Percentiles rank a stretch among this genome's conserved stretches.
Evolutionary conservation across 768 basidiomycete species (phyloP).

Genomic region (Hebeloma cylindrosporum): DNA sequence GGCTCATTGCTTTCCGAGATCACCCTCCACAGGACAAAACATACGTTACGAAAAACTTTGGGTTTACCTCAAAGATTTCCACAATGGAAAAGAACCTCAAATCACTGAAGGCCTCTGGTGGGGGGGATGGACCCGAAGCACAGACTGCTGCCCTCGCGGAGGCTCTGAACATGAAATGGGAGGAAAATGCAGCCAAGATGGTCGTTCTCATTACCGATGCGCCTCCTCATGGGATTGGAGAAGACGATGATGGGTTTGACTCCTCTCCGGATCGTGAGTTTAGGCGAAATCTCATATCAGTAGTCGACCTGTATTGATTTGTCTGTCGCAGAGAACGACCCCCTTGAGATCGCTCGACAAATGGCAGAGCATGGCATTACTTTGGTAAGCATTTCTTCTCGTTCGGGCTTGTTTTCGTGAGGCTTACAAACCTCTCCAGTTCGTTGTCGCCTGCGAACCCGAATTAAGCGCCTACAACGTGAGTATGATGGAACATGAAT

Average conservation of each 20-base stretch:
- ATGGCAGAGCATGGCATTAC: constrained; percentile 57
- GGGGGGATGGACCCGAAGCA: constrained; percentile 59
- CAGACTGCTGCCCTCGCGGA: constrained; percentile 54
- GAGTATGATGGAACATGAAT: not conserved
- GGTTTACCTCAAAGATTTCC: constrained; percentile 48
- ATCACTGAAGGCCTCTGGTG: constrained; percentile 40
- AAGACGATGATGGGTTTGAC: constrained; percentile 45
- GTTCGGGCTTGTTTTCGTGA: constrained; percentile 6
- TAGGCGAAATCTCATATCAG: not conserved
- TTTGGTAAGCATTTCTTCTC: constrained; percentile 45
- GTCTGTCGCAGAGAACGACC: constrained; percentile 26
- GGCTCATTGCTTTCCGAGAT: constrained; percentile 55
- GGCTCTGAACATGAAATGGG: constrained; percentile 49
- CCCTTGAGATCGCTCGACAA: constrained; percentile 30
- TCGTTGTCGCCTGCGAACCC: constrained; percentile 59
- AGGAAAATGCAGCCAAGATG: constrained; percentile 49
- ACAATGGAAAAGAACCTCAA: constrained; percentile 45
- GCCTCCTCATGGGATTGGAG: constrained; percentile 59
- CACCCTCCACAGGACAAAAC: constrained; percentile 56
- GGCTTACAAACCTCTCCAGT: constrained; percentile 31
- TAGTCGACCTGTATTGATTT: not conserved
- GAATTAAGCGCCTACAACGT: constrained; percentile 22
- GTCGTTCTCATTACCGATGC: constrained; percentile 61
- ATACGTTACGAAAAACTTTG: constrained; percentile 50
- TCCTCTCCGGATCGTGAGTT: constrained; percentile 30